A percentile compares a stretch with the other conserved stretches of the same genome.
phyloP scores from a whole-genome alignment of 2,329 filamentous ascomycete species.

The Aspergillus sp. region DNA sequence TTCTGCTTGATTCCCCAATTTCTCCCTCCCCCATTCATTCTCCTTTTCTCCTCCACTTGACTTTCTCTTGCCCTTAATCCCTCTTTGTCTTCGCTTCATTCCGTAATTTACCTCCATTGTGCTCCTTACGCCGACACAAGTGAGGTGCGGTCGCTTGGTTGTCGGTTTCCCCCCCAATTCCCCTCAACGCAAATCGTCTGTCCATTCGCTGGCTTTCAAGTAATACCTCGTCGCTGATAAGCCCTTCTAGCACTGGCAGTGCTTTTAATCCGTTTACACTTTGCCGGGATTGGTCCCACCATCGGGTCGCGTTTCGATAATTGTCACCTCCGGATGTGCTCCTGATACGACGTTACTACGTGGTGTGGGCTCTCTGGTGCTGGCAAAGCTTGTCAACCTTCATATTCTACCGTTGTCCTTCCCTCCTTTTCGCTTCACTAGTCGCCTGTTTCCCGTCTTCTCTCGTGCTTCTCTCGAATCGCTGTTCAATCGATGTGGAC shows the following conservation, averaged over 20 bases:
- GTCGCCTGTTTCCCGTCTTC: background rate
- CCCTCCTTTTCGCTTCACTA: background rate
- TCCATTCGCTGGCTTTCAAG: background rate
- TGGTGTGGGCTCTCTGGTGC: background rate
- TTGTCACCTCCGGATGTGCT: constrained; percentile 1
- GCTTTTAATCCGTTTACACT: background rate
- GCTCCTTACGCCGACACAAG: background rate
- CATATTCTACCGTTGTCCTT: background rate
- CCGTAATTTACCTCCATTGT: constrained; percentile 1
- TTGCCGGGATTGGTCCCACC: background rate
- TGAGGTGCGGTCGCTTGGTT: background rate
- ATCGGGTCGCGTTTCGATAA: background rate
- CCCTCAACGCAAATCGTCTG: background rate
- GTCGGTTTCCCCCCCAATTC: background rate
- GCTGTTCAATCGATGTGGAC: background rate
- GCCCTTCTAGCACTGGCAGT: background rate
- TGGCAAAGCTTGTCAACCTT: background rate
- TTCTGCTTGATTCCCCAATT: background rate
- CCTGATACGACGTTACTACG: constrained; percentile 1
- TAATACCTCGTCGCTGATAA: background rate
- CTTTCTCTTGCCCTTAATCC: background rate
- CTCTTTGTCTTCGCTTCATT: background rate
- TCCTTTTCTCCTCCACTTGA: background rate
- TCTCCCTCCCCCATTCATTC: background rate
- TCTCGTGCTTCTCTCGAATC: background rate